Base-by-base conservation (phyloP, 2,329 filamentous ascomycete genomes). In the Beauveria medogensis region DNA sequence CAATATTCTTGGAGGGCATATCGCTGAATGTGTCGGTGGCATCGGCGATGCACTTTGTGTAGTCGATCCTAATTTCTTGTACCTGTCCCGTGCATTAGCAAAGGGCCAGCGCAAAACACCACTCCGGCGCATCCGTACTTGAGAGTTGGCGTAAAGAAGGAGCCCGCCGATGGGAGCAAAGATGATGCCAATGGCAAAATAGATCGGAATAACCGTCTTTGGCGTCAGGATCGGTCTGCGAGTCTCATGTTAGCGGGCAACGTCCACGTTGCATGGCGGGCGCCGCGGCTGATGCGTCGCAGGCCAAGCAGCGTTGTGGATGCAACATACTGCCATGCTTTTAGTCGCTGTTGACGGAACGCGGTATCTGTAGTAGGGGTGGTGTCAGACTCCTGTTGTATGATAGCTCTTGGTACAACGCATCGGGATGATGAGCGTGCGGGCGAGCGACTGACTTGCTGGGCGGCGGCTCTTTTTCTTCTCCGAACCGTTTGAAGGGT, bases 271-370 rank as follows among this genome's bases (percentile, higher is more conserved):
- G 78, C 67, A 64, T 67, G 12, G 58, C 64, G 64, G 69, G 12
- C 62, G 71, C 64, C 64, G 43, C 59, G 62, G 52, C 16, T 30
- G 30, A 16, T n/a, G 30, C n/a, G 40, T 41, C 30, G 46, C 22
- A 43, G 12, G 8, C 20, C 20, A 16, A 7, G 12, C 14, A 22
- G 30, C 10, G 34, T 9, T 22, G 24, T 28, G 26, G 5, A 20
- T 34, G 41, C 28, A 47, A 84, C 91, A 76, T 81, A 95, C 89
- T 99, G 94, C 94, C 94, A 99, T 79, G 94, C 94, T 78, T 97
- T 97, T 75, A 99, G 78, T 72, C 94, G 87, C 77, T 99, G 94
- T 74, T 99, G 94, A 69, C 94, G 85, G 73, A 97, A 99, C 12
- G 94, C 94, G 63, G 93, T 97, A 78, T 97, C 91, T 96, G 70